phyloP scores from a whole-genome alignment of 441 rosid species.

The Breynia disticha region DNA sequence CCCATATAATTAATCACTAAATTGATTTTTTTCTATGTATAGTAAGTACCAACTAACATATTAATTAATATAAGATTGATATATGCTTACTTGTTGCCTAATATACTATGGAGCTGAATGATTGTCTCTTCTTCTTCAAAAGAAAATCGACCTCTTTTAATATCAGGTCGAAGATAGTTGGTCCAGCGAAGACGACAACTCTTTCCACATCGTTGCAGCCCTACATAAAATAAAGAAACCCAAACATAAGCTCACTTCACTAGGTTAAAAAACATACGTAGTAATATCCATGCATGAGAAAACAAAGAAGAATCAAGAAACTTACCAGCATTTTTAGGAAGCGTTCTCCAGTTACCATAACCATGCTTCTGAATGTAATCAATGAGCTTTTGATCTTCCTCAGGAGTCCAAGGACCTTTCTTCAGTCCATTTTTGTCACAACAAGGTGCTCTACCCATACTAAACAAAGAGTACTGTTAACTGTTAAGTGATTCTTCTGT shows the following conservation, averaged over 20 bases:
- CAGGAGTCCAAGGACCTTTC: constrained; percentile 40
- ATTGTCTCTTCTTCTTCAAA: constrained; percentile 36
- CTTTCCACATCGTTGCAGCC: constrained; percentile 45
- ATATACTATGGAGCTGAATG: constrained; percentile 34
- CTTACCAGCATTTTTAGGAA: constrained; percentile 36
- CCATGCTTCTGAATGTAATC: constrained; percentile 32
- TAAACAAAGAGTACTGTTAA: no score
- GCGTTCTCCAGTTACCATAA: constrained; percentile 35
- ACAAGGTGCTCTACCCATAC: constrained; percentile 33
- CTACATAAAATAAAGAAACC: constrained; percentile 18
- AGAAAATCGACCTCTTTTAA: constrained; percentile 42
- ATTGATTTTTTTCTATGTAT: no score
- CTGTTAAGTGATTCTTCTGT: no score
- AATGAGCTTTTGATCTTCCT: constrained; percentile 34
- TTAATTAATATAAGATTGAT: background rate
- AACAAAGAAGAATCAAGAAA: background rate
- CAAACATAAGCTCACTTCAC: background rate
- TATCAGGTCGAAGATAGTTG: constrained; percentile 43
- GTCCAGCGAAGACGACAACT: constrained; percentile 54
- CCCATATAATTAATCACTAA: no score
- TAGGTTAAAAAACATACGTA: background rate
- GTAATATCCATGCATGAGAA: background rate
- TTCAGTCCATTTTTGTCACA: constrained; percentile 26
- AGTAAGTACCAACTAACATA: no score
- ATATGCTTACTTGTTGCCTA: constrained; percentile 41